phyloP scores from a whole-genome alignment of 768 basidiomycete species.

The Xerocomus brunneocitrinus region DNA sequence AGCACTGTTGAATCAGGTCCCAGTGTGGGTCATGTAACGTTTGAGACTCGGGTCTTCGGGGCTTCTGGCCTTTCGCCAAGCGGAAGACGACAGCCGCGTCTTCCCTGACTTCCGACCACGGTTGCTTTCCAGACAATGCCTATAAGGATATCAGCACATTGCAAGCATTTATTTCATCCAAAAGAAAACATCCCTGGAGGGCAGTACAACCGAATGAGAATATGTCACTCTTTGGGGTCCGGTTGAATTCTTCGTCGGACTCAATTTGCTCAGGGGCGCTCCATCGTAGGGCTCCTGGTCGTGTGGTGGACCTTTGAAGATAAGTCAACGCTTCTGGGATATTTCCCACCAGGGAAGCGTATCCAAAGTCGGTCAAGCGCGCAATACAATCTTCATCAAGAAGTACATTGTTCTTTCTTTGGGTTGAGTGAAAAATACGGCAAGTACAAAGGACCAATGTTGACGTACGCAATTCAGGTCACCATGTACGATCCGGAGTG shows the following conservation, averaged over 20 bases:
- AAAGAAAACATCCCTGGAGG: conserved; percentile 18
- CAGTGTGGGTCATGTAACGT: conserved; percentile 5
- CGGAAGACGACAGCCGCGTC: conserved; percentile 4
- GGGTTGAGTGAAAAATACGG: neutral
- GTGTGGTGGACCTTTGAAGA: conserved; percentile 25
- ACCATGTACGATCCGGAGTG: conserved; percentile 13
- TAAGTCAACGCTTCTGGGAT: conserved; percentile 2
- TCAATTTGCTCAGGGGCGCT: conserved; percentile 34
- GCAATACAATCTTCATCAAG: conserved; percentile 26
- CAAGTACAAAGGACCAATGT: too few species aligned
- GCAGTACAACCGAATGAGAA: conserved; percentile 29
- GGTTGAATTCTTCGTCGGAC: conserved; percentile 1
- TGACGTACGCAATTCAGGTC: conserved; percentile 15
- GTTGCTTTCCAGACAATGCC: conserved; percentile 20
- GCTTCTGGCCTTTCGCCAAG: neutral
- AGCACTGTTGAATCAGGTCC: conserved; percentile 11
- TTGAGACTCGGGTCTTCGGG: conserved; percentile 1
- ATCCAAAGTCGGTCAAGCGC: conserved; percentile 42
- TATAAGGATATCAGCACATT: neutral
- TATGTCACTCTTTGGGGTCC: conserved; percentile 13
- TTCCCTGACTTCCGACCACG: conserved; percentile 6
- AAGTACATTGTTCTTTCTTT: conserved; percentile 16
- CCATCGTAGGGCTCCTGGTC: conserved; percentile 37
- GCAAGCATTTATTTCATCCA: accelerated
- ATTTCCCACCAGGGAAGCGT: conserved; percentile 24